Evolutionary conservation across 1,284 basidiomycete species (phyloP), one percentile per base, ranked within the genome.

Genomic region (Apiotrichum gamsii): DNA sequence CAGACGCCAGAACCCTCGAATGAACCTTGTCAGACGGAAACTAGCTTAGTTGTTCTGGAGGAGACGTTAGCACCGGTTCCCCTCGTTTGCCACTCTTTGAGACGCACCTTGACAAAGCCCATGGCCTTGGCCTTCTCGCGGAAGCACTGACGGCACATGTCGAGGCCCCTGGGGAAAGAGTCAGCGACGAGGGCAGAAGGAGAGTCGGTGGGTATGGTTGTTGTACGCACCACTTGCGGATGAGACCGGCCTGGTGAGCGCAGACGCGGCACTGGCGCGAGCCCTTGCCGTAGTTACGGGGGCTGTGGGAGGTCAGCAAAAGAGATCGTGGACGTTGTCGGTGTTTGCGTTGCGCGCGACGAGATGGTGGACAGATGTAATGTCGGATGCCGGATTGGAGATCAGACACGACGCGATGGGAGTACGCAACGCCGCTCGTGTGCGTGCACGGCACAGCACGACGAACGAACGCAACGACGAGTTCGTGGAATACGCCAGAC

Each of bases 61-160:
- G n/a, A n/a, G n/a, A 18, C 34, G 49, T 45, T 33, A 49, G 47
- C 50, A 47, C 34, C 30, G 19, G 14, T 31, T 10, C 13, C 21
- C 5, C 9, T 16, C 16, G 13, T 13, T 8, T 3, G 18, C 13
- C 4, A 11, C 24, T 2, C n/a, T n/a, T 11, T 20, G 4, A n/a
- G 39, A 63, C 80, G 62, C 62, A 90, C 90, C 87, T 95, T 95
- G 73, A 80, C 77, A 80, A 95, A 95, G 57, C 90, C 91, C 69
- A 95, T 94, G 59, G 85, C 85, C 64, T 83, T 80, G 56, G 88
- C 62, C 68, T 91, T 91, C 79, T 95, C 91, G 66, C 91, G 87
- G 86, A 95, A 95, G 78, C 90, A 95, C 77, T 95, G 90, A 75
- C 90, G 87, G 80, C 90, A 95, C 65, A 94, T 85, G 78, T 94